Evolutionary conservation across 2,329 filamentous ascomycete species (phyloP), one percentile per base, ranked within the genome.

Genomic region (Massarina eburnea): DNA sequence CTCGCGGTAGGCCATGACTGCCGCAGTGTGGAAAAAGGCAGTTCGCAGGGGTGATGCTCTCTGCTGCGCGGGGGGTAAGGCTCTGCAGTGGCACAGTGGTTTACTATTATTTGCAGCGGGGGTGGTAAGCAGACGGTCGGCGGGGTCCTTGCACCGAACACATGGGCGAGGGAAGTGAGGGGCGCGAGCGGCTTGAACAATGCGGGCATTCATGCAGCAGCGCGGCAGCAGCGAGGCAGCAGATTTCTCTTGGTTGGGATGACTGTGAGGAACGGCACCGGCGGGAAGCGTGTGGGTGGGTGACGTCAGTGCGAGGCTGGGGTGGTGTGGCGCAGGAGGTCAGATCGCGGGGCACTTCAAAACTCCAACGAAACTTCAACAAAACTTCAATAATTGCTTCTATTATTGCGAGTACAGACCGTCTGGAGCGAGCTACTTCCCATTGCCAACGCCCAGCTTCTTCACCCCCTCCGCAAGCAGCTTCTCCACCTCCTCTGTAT

Each of bases 1-100:
- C 45, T 75, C 64, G 27, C 69, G 70, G 46, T 76, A 70, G 52
- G 78, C 79, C 82, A 85, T 85, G 56, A 30, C 51, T 22, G 57
- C 48, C 14, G 50, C 44, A 37, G 52, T 33, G 55, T 55, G 42
- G 36, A 53, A 35, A 41, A 24, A 15, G 20, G 42, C 41, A 43
- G 24, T 6, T 39, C 26, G 17, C 5, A 8, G 27, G n/a, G 27
- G 27, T 8, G 12, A 8, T 30, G 27, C 12, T n/a, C n/a, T n/a
- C n/a, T n/a, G n/a, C n/a, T 14, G 34, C 20, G 30, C 19, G 24
- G 17, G 26, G 21, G 9, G 34, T 21, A 14, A 24, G 41, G 36
- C 39, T 39, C 32, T 46, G 22, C 17, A 15, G 26, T 10, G 21
- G 34, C 17, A 36, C 20, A 30, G 24, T 18, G 26, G 22, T 14